phyloP scores from a whole-genome alignment of 1,139 yeast genomes.

The Sugiyamaella pinicola region DNA sequence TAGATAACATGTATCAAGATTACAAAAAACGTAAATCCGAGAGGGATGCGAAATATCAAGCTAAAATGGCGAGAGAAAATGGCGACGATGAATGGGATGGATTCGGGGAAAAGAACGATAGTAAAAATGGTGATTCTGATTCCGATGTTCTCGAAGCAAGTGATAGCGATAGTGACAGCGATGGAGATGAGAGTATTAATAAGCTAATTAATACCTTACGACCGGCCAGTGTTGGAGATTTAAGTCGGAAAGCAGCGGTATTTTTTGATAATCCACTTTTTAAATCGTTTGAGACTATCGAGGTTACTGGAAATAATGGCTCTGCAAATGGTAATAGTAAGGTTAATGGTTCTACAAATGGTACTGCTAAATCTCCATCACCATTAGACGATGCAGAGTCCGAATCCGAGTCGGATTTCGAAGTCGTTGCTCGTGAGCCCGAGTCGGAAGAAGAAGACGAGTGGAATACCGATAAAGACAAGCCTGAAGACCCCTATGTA shows the following conservation, averaged over 20 bases:
- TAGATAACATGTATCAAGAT: constrained; percentile 76
- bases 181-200: constrained; percentile 75
- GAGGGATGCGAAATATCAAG: constrained; percentile 75
- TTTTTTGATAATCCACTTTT: constrained; percentile 83
- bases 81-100: constrained; percentile 77
- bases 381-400: constrained; percentile 29
- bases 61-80: constrained; percentile 78
- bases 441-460: constrained; percentile 36
- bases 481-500: constrained; percentile 47
- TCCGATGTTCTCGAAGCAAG: constrained; percentile 41
- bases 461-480: constrained; percentile 37
- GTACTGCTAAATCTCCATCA: constrained; percentile 14
- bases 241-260: constrained; percentile 71
- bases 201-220: constrained; percentile 61
- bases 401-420: constrained; percentile 35
- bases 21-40: constrained; percentile 77
- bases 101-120: constrained; percentile 51
- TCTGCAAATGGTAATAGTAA: constrained; percentile 13
- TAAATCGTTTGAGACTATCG: constrained; percentile 21
- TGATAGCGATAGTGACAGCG: constrained; percentile 39
- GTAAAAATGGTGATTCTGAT: constrained; percentile 40
- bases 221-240: constrained; percentile 50
- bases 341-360: constrained; percentile 7
- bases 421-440: constrained; percentile 33
- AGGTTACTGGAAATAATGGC: constrained; percentile 18